Percentiles rank a stretch among this genome's conserved stretches.
Conservation (phyloP, 106 monocot species). For the Platanthera zijinensis region DNA sequence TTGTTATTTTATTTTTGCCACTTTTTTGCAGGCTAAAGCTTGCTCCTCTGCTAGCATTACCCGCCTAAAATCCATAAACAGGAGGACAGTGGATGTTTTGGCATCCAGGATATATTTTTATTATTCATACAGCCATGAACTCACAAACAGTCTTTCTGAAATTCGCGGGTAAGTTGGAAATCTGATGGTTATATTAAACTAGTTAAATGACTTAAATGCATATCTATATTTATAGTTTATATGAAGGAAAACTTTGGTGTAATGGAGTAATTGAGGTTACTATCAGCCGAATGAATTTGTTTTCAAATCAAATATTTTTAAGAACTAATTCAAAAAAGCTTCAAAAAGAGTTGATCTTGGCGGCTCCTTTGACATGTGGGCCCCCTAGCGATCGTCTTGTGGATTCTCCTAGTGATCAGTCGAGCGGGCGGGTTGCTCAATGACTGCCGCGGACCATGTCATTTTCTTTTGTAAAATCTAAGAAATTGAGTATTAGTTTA, state of each 20-base stretch:
- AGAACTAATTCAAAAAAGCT: no score
- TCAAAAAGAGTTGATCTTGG: no score
- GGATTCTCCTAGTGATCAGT: no score
- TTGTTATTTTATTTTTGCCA: slow-evolving; percentile 1
- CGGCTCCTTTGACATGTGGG: no score
- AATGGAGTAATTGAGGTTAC: no score
- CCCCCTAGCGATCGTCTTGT: no score
- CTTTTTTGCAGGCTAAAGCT: slow-evolving; percentile 67
- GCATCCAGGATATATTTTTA: slow-evolving; percentile 87
- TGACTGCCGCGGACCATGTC: no score
- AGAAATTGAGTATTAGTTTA: not conserved
- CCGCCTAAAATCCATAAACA: slow-evolving; percentile 73
- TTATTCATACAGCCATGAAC: slow-evolving; percentile 84
- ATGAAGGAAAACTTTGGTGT: no score
- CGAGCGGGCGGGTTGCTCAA: no score
- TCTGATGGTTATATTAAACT: not conserved
- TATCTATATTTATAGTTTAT: not conserved
- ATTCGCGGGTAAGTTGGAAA: slow-evolving; percentile 80
- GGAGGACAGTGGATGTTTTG: slow-evolving; percentile 94
- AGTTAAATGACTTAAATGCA: not conserved
- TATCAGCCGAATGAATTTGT: no score
- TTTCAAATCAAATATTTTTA: no score
- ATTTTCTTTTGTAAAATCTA: not conserved
- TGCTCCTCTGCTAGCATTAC: slow-evolving; percentile 88
- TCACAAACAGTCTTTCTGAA: slow-evolving; percentile 87